These are phyloP conservation scores for Schizosaccharomyces japonicus DNA, from an alignment of 805 yeast genomes.

Conservation along the genomic window DNA sequence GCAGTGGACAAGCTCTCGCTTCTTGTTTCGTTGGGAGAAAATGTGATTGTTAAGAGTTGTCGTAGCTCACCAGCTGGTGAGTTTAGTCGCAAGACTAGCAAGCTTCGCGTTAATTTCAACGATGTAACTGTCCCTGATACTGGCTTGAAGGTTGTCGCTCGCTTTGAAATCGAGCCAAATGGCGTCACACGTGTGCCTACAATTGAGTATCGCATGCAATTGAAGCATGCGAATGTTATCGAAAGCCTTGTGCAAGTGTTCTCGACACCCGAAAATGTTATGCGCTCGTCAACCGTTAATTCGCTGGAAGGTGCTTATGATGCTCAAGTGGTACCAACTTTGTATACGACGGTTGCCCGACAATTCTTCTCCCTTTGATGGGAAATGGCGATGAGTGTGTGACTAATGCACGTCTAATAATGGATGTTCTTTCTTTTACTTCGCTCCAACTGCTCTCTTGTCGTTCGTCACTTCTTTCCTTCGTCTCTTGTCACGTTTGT, in stretches of 20 bases:
- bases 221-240: not conserved
- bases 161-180: not conserved
- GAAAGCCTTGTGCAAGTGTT: not conserved
- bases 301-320: conserved; percentile 2
- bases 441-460: no score
- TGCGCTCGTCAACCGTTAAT: not conserved
- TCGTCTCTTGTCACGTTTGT: no score
- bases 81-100: not conserved
- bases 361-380: no score
- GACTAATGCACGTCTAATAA: no score
- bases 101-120: not conserved
- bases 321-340: not conserved
- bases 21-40: not conserved
- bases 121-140: not conserved
- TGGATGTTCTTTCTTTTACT: no score
- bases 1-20: not conserved
- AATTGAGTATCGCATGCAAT: not conserved
- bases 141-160: not conserved
- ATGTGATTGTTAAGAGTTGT: not conserved
- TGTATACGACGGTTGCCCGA: not conserved
- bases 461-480: no score
- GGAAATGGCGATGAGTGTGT: no score
- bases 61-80: conserved; percentile 2
- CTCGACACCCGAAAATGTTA: not conserved
- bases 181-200: not conserved